A percentile compares a stretch with the other conserved stretches of the same genome.
Conservation (phyloP, 2,329 filamentous ascomycete genomes). For the Penicillium sp. region DNA sequence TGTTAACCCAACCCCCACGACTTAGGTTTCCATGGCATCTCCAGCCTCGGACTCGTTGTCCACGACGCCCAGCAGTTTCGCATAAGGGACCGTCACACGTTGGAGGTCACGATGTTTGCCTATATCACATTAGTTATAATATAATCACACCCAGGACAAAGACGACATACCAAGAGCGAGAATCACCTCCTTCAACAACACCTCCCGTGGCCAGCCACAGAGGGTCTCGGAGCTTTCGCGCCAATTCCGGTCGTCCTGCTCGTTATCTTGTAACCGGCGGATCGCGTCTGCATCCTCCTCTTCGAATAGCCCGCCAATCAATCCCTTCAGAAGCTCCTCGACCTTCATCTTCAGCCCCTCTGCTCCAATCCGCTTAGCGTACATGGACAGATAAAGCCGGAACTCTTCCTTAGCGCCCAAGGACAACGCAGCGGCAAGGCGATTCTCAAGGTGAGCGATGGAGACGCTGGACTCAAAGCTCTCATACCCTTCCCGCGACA, state of each 20-base stretch:
- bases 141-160: too few relatives aligned
- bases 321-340: conserved; percentile 75
- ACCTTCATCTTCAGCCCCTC: conserved; percentile 82
- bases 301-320: conserved; percentile 62
- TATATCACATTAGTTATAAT: too few relatives aligned
- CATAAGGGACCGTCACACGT: conserved; percentile 88
- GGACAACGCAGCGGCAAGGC: conserved; percentile 78
- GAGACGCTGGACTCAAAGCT: conserved; percentile 83
- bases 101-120: conserved; percentile 94
- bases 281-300: conserved; percentile 44
- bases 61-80: conserved; percentile 60
- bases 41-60: conserved; percentile 26
- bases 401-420: conserved; percentile 86
- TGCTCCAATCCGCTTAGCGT: conserved; percentile 85
- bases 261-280: too few relatives aligned
- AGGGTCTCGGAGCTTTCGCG: conserved; percentile 55
- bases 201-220: conserved; percentile 83
- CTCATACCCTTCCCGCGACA: conserved; percentile 85
- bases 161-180: conserved; percentile 81
- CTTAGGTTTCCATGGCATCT: conserved; percentile 33
- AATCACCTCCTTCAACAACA: conserved; percentile 81
- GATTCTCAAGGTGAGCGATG: conserved; percentile 89
- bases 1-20: too few relatives aligned
- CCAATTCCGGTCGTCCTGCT: conserved; percentile 39
- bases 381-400: conserved; percentile 91